These are phyloP conservation scores for Exophiala dermatitidis DNA, from an alignment of 2,329 filamentous ascomycete genomes.

Conservation along the genomic window DNA sequence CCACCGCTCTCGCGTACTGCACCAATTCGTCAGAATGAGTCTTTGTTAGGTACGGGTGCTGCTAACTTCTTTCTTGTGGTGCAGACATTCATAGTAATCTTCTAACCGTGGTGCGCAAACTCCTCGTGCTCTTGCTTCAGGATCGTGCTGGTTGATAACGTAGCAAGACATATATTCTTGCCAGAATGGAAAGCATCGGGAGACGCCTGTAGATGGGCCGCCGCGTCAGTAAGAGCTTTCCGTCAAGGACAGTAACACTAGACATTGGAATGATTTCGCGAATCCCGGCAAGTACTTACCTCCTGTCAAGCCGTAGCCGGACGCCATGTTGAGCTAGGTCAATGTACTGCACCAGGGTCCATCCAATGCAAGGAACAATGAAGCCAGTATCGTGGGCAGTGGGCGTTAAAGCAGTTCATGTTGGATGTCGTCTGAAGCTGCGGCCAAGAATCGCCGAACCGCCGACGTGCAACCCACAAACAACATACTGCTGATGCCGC, in stretches of 20 bases:
- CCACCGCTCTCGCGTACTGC: conserved; percentile 69
- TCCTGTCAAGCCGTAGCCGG: conserved; percentile 49
- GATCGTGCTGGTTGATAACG: conserved; percentile 78
- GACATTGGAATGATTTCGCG: too few relatives aligned
- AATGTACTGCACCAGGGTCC: conserved; percentile 1
- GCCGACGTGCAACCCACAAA: neutral
- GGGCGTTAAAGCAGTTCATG: too few relatives aligned
- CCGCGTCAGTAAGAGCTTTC: conserved; percentile 8
- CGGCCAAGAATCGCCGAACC: conserved; percentile 2
- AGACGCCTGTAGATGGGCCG: conserved; percentile 46
- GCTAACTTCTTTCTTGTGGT: conserved; percentile 96
- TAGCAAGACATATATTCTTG: conserved; percentile 98
- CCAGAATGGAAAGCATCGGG: conserved; percentile 98
- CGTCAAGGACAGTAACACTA: neutral
- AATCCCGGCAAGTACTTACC: conserved; percentile 34
- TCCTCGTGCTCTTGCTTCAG: conserved; percentile 72
- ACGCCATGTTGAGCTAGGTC: conserved; percentile 39
- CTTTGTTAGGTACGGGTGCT: neutral
- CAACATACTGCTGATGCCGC: neutral
- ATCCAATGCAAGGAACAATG: conserved; percentile 17
- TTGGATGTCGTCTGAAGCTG: conserved; percentile 8
- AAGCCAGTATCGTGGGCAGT: conserved; percentile 10
- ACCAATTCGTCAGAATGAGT: conserved; percentile 1
- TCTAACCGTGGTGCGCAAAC: conserved; percentile 82
- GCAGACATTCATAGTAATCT: conserved; percentile 97